These are phyloP conservation scores for Saraca asoca DNA, from an alignment of 331 rosid genomes.

Conservation along the genomic window DNA sequence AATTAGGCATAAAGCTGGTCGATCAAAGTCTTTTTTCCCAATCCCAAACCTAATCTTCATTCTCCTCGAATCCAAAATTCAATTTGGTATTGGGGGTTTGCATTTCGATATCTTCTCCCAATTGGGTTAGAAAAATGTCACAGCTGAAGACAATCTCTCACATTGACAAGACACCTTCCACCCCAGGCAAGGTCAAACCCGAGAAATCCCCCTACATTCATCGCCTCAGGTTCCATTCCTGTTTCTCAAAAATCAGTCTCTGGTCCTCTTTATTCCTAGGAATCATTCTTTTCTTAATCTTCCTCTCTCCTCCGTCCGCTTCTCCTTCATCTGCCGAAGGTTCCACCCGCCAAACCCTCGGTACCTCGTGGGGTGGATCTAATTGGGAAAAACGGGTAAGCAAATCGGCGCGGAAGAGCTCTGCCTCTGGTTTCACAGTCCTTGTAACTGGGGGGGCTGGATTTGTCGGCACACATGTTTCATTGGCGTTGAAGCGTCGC, in stretches of 20 bases:
- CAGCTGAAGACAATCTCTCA: conserved; percentile 51
- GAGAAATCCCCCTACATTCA: conserved; percentile 64
- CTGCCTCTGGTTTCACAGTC: conserved; percentile 46
- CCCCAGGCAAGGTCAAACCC: conserved; percentile 78
- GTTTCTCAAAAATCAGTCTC: conserved; percentile 58
- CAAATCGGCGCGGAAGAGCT: conserved; percentile 44
- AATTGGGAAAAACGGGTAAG: conserved; percentile 66
- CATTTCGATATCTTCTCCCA: background rate
- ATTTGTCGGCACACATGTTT: conserved; percentile 66
- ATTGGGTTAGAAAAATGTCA: conserved; percentile 49
- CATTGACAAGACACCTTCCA: conserved; percentile 66
- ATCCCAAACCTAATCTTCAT: conserved; percentile 12
- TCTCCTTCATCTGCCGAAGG: background rate
- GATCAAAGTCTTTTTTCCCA: background rate
- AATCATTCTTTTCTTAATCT: conserved; percentile 51
- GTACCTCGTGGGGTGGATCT: conserved; percentile 57
- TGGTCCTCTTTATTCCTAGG: conserved; percentile 61
- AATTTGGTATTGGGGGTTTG: background rate
- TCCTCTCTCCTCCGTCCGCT: conserved; percentile 41
- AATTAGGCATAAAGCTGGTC: too few species aligned
- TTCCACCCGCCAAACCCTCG: conserved; percentile 43
- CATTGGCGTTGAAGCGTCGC: conserved; percentile 61
- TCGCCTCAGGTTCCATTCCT: conserved; percentile 60
- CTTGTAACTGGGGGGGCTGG: conserved; percentile 74
- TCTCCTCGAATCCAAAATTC: background rate